These are phyloP conservation scores for Ligustrum vulgare DNA, from an alignment of 257 asterid species.

Conservation along the genomic window DNA sequence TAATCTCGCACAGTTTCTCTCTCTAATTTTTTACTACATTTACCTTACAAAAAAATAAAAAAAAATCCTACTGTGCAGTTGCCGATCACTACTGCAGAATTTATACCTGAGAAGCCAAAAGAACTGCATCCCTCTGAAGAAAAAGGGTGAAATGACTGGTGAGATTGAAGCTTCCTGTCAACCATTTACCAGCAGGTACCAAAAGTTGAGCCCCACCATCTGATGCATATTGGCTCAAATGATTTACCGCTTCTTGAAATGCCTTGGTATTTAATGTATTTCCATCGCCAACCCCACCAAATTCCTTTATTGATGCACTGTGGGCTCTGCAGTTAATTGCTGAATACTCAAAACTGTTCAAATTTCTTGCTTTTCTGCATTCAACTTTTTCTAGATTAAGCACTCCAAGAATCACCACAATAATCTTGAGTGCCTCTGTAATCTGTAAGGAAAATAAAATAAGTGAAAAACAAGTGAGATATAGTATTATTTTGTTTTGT, in stretches of 20 bases:
- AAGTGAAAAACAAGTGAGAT: not conserved
- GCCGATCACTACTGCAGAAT: too few relatives aligned
- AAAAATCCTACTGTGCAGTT: too few relatives aligned
- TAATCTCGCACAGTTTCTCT: too few relatives aligned
- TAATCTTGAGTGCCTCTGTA: slow-evolving; percentile 15
- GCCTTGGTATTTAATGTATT: slow-evolving; percentile 69
- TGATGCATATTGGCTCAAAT: slow-evolving; percentile 47
- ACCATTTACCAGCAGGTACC: slow-evolving; percentile 88
- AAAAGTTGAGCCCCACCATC: slow-evolving; percentile 75
- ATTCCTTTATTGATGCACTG: slow-evolving; percentile 74
- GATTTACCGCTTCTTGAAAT: slow-evolving; percentile 60
- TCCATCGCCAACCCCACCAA: slow-evolving; percentile 91
- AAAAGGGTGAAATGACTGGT: slow-evolving; percentile 90
- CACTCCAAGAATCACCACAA: slow-evolving; percentile 31
- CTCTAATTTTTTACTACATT: too few relatives aligned
- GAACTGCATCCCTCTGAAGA: slow-evolving; percentile 73
- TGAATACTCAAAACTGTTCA: slow-evolving; percentile 43
- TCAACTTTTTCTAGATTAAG: slow-evolving; percentile 31
- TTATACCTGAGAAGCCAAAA: slow-evolving; percentile 87
- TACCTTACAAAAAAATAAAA: too few relatives aligned
- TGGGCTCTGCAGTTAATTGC: slow-evolving; percentile 81
- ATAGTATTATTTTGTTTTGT: too few relatives aligned
- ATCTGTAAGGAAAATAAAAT: slow-evolving; percentile 25
- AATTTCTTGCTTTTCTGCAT: slow-evolving; percentile 38
- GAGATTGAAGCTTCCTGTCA: slow-evolving; percentile 82